Evolutionary conservation across 1,139 yeast genomes (phyloP).

Genomic region (Taphrina communis): DNA sequence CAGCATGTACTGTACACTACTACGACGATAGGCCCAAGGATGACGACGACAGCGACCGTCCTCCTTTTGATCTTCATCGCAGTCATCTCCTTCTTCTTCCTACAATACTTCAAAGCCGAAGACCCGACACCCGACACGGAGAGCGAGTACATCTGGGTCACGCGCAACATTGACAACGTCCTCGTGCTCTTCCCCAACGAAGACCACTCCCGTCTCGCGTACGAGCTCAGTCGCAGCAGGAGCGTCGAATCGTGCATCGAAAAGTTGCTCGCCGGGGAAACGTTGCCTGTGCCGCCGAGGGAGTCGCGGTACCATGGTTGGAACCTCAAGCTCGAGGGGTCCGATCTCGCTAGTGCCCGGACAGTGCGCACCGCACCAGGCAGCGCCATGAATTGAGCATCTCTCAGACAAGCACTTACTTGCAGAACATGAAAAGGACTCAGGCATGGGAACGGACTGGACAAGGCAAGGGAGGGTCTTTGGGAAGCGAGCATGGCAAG

Average conservation of each 20-base stretch:
- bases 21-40: too few species aligned
- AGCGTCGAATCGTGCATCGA: constrained; percentile 44
- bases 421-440: too few species aligned
- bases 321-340: constrained; percentile 5
- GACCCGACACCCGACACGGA: constrained; percentile 35
- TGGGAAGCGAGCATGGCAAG: too few species aligned
- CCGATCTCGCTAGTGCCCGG: constrained; percentile 15
- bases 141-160: constrained; percentile 26
- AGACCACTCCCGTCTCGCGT: constrained; percentile 41
- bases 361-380: constrained; percentile 18
- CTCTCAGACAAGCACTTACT: too few species aligned
- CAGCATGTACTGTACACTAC: neutral
- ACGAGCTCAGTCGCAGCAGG: constrained; percentile 41
- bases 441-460: too few species aligned
- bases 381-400: neutral
- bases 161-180: constrained; percentile 31
- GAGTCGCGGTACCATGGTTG: constrained; percentile 23
- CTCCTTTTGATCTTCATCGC: constrained; percentile 26
- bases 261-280: constrained; percentile 35
- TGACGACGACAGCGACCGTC: neutral
- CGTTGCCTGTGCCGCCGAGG: constrained; percentile 39
- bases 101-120: constrained; percentile 26
- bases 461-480: too few species aligned
- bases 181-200: constrained; percentile 43
- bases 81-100: constrained; percentile 30